Conservation (phyloP, 2,329 filamentous ascomycete species). For the Xylariaceae sp. region DNA sequence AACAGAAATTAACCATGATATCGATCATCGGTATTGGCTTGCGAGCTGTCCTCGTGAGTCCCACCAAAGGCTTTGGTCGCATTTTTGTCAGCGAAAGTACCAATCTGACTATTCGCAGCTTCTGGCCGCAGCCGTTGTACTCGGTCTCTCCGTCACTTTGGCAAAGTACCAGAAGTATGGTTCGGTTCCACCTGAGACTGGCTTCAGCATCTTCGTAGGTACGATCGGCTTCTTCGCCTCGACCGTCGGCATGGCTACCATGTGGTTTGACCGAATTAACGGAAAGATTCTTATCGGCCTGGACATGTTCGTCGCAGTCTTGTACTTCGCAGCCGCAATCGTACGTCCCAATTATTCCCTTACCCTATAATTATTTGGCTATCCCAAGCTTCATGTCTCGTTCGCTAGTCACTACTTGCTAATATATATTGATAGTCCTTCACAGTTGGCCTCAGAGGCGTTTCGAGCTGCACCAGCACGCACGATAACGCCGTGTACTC, state of each 20-base stretch:
- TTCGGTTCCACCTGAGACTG: conserved; percentile 5
- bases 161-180: conserved; percentile 7
- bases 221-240: conserved; percentile 5
- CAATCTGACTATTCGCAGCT: conserved; percentile 7
- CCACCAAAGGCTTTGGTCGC: background rate
- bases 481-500: background rate
- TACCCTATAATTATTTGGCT: too few relatives aligned
- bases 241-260: conserved; percentile 1
- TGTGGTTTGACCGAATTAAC: conserved; percentile 7
- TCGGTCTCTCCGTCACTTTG: conserved; percentile 13
- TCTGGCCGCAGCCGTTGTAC: background rate
- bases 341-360: background rate
- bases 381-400: too few relatives aligned
- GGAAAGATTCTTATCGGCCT: background rate
- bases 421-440: conserved; percentile 2
- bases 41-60: conserved; percentile 12
- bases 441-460: background rate
- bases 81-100: background rate
- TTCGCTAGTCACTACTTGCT: background rate
- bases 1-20: conserved; percentile 1
- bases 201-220: conserved; percentile 8
- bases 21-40: background rate
- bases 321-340: conserved; percentile 4
- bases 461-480: conserved; percentile 8
- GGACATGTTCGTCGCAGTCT: background rate